These are phyloP conservation scores for Saccharomyces pastorianus DNA, from an alignment of 1,139 yeast genomes.

Conservation along the genomic window DNA sequence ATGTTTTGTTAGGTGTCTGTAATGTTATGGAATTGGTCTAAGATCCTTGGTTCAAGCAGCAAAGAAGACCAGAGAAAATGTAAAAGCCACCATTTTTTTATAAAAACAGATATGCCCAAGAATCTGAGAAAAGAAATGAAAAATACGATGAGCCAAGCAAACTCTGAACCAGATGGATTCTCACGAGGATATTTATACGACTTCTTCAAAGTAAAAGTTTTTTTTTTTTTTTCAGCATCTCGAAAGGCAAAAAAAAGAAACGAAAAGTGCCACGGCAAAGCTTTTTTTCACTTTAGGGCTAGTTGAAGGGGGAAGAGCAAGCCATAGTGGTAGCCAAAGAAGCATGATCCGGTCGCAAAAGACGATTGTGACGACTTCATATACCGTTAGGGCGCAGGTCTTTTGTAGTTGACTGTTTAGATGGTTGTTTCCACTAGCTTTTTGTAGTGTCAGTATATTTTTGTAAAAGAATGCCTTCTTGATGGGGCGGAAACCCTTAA, in stretches of 20 bases:
- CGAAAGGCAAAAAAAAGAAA: not conserved
- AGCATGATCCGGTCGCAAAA: no score
- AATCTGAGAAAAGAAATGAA: conserved; percentile 2
- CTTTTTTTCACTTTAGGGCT: not conserved
- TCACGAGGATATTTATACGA: not conserved
- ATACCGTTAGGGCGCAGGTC: not conserved
- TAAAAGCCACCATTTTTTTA: conserved; percentile 12
- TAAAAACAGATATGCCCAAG: conserved; percentile 13
- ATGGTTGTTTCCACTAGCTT: not conserved
- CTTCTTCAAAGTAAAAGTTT: not conserved
- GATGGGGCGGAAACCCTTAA: not conserved
- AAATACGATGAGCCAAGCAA: not conserved
- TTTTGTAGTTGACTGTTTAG: no score
- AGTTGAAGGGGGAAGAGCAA: not conserved
- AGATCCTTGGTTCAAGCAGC: conserved; percentile 2
- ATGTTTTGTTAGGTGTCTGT: conserved; percentile 1
- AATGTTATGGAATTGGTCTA: conserved; percentile 6
- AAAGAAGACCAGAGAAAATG: conserved; percentile 3
- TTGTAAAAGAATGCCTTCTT: not conserved
- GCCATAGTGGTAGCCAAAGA: no score
- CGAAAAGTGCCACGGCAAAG: not conserved
- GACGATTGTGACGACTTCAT: not conserved
- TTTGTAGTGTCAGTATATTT: not conserved
- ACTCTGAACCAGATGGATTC: not conserved
- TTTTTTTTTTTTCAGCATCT: not conserved